These are phyloP conservation scores for Celoporthe dispersa DNA, from an alignment of 2,329 filamentous ascomycete species.

Conservation along the genomic window DNA sequence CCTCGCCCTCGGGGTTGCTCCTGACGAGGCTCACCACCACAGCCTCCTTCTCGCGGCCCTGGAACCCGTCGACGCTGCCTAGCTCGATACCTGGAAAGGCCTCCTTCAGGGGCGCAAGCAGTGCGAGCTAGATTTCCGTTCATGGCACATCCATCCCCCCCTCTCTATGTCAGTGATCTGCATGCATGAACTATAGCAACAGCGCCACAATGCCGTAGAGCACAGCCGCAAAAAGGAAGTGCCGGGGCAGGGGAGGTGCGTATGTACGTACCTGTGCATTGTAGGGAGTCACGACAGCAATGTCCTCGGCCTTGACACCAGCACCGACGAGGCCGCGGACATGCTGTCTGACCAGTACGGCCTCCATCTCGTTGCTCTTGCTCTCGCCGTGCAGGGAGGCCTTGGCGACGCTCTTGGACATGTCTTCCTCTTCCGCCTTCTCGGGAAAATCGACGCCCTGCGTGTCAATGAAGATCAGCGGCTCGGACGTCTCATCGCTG, in stretches of 20 bases:
- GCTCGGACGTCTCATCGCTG: slow-evolving; percentile 85
- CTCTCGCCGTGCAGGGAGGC: slow-evolving; percentile 60
- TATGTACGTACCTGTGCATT: slow-evolving; percentile 76
- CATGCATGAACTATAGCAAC: slow-evolving; percentile 22
- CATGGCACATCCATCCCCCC: not conserved
- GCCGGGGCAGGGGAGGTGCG: not conserved
- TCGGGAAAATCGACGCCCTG: slow-evolving; percentile 93
- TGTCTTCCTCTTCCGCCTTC: slow-evolving; percentile 74
- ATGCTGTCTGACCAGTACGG: slow-evolving; percentile 77
- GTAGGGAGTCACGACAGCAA: slow-evolving; percentile 94
- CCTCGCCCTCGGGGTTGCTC: slow-evolving; percentile 84
- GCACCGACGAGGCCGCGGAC: slow-evolving; percentile 76
- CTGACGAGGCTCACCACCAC: slow-evolving; percentile 92
- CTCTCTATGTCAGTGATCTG: slow-evolving; percentile 31
- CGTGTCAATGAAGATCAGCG: slow-evolving; percentile 92
- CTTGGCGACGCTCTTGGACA: slow-evolving; percentile 50
- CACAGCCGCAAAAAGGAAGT: slow-evolving; percentile 6
- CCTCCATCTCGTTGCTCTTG: slow-evolving; percentile 93
- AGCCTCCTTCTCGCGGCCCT: slow-evolving; percentile 95
- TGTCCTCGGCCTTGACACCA: slow-evolving; percentile 80
- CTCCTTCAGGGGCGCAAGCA: slow-evolving; percentile 81
- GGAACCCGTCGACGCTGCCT: slow-evolving; percentile 94
- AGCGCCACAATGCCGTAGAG: slow-evolving; percentile 14
- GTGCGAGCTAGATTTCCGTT: slow-evolving; percentile 61
- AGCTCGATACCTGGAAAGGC: slow-evolving; percentile 84